A percentile compares a stretch with the other conserved stretches of the same genome.
Evolutionary conservation across 495 filamentous ascomycete genomes (phyloP).

Genomic region (Aspergillus leporis): DNA sequence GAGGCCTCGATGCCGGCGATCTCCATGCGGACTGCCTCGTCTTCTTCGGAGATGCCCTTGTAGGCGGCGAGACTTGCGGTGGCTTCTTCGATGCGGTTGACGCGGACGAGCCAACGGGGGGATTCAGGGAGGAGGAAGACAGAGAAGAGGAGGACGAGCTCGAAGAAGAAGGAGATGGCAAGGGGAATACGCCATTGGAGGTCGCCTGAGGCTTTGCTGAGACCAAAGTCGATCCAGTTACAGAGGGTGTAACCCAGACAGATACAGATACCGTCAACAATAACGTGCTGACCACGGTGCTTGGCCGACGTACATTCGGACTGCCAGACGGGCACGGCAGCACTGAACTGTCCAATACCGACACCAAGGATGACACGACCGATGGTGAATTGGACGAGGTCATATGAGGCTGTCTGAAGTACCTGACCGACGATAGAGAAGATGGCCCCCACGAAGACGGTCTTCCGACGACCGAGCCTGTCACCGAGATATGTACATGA

Average conservation of each 20-base stretch:
- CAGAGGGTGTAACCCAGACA: slow-evolving; percentile 62
- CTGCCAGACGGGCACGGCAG: slow-evolving; percentile 58
- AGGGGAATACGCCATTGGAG: slow-evolving; percentile 52
- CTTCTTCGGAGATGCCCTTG: slow-evolving; percentile 28
- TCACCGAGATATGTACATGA: slow-evolving; percentile 44
- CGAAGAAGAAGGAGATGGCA: slow-evolving; percentile 49
- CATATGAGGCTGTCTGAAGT: slow-evolving; percentile 48
- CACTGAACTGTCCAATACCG: slow-evolving; percentile 60
- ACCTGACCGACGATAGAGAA: slow-evolving; percentile 51
- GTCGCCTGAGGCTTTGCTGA: slow-evolving; percentile 39
- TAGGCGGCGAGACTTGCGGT: slow-evolving; percentile 33
- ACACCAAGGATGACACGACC: slow-evolving; percentile 57
- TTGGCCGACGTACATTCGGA: slow-evolving; percentile 31
- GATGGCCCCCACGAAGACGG: slow-evolving; percentile 49
- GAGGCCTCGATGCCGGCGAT: slow-evolving; percentile 43
- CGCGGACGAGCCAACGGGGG: slow-evolving; percentile 45
- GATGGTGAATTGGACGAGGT: slow-evolving; percentile 33
- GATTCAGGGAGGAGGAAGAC: slow-evolving; percentile 58
- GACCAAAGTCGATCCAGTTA: slow-evolving; percentile 65
- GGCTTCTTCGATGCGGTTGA: slow-evolving; percentile 33
- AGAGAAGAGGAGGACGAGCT: slow-evolving; percentile 34
- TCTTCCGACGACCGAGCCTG: slow-evolving; percentile 53
- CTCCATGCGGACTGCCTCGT: slow-evolving; percentile 31
- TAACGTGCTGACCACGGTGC: slow-evolving; percentile 46
- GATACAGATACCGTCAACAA: slow-evolving; percentile 51